A percentile compares a stretch with the other conserved stretches of the same genome.
Evolutionary conservation across 345 rosid genomes (phyloP).

Genomic region (Salix viminalis): DNA sequence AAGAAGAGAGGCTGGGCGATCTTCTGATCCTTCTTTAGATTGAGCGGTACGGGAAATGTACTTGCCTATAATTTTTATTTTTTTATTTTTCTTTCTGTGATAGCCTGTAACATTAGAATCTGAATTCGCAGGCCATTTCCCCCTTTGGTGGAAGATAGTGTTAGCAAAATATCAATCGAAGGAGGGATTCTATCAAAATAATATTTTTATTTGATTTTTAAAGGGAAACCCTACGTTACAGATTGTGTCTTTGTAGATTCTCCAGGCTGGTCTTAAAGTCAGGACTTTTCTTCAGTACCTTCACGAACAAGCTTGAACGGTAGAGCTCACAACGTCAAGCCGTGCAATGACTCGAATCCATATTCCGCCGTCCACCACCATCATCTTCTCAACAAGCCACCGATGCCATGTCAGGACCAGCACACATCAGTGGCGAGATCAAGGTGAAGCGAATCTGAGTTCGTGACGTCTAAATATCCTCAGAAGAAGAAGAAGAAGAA

Average conservation of each 20-base stretch:
- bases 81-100: not conserved
- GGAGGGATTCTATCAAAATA: not conserved
- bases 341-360: not conserved
- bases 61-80: not conserved
- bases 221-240: not conserved
- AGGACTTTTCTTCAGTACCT: slow-evolving; percentile 24
- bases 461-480: not conserved
- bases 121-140: not conserved
- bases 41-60: slow-evolving; percentile 30
- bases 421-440: slow-evolving; percentile 15
- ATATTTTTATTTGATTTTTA: not conserved
- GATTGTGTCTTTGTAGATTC: slow-evolving; percentile 31
- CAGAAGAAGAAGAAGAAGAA: not conserved
- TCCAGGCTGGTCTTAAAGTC: slow-evolving; percentile 40
- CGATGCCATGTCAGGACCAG: slow-evolving; percentile 8
- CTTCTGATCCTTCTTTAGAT: not conserved
- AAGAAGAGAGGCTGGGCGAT: not conserved
- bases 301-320: slow-evolving; percentile 10
- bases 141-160: not conserved
- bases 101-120: slow-evolving; percentile 7
- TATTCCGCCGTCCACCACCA: not conserved
- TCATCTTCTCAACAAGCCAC: not conserved
- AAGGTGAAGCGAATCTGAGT: slow-evolving; percentile 19
- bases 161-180: not conserved
- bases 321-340: not conserved